Conservation (phyloP, 1,139 yeast genomes). For the Martiniozyma asiatica region DNA sequence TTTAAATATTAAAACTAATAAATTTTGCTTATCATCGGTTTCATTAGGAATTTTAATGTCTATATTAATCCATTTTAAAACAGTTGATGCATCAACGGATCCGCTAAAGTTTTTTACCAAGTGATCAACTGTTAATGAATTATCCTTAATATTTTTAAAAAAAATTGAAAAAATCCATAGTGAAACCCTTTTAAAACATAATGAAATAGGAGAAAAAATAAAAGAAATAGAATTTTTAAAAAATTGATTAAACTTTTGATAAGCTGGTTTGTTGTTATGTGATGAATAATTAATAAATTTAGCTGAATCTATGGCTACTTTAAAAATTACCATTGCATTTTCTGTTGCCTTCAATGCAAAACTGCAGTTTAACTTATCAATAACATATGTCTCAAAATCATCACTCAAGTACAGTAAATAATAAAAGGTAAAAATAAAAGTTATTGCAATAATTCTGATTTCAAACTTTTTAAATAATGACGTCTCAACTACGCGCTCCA, state of each 20-base stretch:
- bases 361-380: no score
- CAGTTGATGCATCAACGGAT: constrained; percentile 21
- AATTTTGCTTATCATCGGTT: constrained; percentile 10
- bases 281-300: constrained; percentile 16
- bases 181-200: constrained; percentile 13
- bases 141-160: constrained; percentile 16
- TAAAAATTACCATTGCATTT: constrained; percentile 20
- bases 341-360: constrained; percentile 22
- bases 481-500: constrained; percentile 17
- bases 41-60: constrained; percentile 10
- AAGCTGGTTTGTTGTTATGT: constrained; percentile 10
- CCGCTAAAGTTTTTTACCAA: constrained; percentile 17
- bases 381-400: constrained; percentile 7
- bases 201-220: constrained; percentile 16
- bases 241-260: constrained; percentile 14
- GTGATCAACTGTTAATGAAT: constrained; percentile 12
- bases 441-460: constrained; percentile 15
- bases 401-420: constrained; percentile 20
- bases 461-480: constrained; percentile 20
- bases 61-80: constrained; percentile 22
- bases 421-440: constrained; percentile 16
- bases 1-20: constrained; percentile 17
- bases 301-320: constrained; percentile 18
- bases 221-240: constrained; percentile 20
- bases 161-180: constrained; percentile 21